Percentiles rank a stretch among this genome's conserved stretches.
These are phyloP conservation scores for Terana coerulea DNA, from an alignment of 768 basidiomycete species.

Conservation along the genomic window DNA sequence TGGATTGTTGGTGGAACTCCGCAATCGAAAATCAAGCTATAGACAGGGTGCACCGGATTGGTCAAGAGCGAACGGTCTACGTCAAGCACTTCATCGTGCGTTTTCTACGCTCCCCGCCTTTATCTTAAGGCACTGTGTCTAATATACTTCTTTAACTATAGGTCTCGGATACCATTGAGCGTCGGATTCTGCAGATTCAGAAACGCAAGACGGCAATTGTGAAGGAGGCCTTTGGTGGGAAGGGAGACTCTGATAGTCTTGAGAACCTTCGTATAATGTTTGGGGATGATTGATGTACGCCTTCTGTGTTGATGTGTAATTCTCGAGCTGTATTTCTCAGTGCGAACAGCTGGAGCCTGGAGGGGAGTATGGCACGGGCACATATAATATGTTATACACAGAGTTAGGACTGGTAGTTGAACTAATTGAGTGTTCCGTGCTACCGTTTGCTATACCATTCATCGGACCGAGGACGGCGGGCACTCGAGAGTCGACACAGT, in stretches of 20 bases:
- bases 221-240: slow-evolving; percentile 67
- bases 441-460: no score
- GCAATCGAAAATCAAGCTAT: slow-evolving; percentile 84
- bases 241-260: slow-evolving; percentile 64
- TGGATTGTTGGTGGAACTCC: slow-evolving; percentile 94
- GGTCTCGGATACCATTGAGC: slow-evolving; percentile 75
- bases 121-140: not conserved
- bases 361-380: no score
- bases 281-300: slow-evolving; percentile 33
- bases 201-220: slow-evolving; percentile 84
- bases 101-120: slow-evolving; percentile 31
- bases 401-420: no score
- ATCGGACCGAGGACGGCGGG: no score
- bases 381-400: no score
- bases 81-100: slow-evolving; percentile 77
- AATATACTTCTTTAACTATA: slow-evolving; percentile 28
- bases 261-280: slow-evolving; percentile 84
- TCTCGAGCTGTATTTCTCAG: no score
- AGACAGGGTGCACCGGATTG: slow-evolving; percentile 82
- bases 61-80: slow-evolving; percentile 77
- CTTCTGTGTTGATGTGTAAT: no score
- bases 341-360: no score
- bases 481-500: no score
- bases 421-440: no score
- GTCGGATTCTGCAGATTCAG: slow-evolving; percentile 77